Evolutionary conservation across 306 rosid species (phyloP).

Genomic region (Oemleria cerasiformis): DNA sequence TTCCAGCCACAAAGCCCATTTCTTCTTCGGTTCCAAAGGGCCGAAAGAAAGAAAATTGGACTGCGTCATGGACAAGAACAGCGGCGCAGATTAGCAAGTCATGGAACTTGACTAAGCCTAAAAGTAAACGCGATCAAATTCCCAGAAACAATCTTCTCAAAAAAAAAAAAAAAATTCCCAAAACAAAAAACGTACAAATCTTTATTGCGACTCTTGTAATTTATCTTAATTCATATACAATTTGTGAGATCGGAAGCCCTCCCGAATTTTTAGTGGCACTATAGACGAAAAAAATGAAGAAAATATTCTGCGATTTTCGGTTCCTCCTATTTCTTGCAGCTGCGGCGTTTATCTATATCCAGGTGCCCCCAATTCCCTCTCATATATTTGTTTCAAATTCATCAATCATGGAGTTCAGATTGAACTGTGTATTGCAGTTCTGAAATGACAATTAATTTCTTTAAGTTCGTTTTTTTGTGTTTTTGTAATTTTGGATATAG

Average conservation of each 20-base stretch:
- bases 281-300: constrained; percentile 41
- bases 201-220: neutral
- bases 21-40: neutral
- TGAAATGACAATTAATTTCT: neutral
- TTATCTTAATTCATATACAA: neutral
- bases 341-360: constrained; percentile 75
- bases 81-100: constrained; percentile 10
- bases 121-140: constrained; percentile 15
- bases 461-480: constrained; percentile 1
- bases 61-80: neutral
- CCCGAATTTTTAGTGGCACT: neutral
- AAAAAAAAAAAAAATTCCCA: neutral
- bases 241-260: constrained; percentile 15
- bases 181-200: too few relatives aligned
- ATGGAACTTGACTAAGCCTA: neutral
- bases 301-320: constrained; percentile 73
- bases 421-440: neutral
- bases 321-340: constrained; percentile 77
- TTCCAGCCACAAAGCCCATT: neutral
- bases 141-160: neutral
- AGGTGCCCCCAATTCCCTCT: constrained; percentile 42
- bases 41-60: neutral
- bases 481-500: constrained; percentile 29
- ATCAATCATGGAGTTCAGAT: neutral
- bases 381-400: neutral